These are phyloP conservation scores for Stylonectria norvegica DNA, from an alignment of 2,329 filamentous ascomycete genomes.

Conservation along the genomic window DNA sequence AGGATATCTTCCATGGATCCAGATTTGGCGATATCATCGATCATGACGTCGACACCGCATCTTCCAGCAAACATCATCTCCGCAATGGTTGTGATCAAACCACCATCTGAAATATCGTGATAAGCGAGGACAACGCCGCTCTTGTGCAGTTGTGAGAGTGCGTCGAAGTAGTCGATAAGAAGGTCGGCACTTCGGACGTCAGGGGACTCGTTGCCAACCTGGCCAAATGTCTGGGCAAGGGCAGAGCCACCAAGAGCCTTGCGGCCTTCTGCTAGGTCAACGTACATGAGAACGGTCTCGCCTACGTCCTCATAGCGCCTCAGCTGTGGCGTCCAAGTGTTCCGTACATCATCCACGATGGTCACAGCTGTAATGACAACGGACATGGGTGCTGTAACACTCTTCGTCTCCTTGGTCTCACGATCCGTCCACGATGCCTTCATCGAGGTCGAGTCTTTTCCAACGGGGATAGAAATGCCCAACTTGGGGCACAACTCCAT, in stretches of 20 bases:
- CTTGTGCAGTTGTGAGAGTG: conserved; percentile 63
- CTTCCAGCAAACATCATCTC: conserved; percentile 99
- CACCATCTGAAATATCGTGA: conserved; percentile 91
- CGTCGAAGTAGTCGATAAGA: conserved; percentile 89
- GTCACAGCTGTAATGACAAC: conserved; percentile 89
- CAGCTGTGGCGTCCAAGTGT: conserved; percentile 92
- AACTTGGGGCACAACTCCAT: conserved; percentile 87
- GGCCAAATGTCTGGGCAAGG: conserved; percentile 82
- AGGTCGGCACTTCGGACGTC: conserved; percentile 80
- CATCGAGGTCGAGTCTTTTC: conserved; percentile 99
- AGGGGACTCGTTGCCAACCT: conserved; percentile 79
- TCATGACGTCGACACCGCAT: conserved; percentile 79
- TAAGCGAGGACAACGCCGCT: conserved; percentile 75
- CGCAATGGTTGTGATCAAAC: conserved; percentile 81
- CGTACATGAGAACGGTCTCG: conserved; percentile 82
- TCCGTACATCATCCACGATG: conserved; percentile 74
- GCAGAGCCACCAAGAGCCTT: conserved; percentile 87
- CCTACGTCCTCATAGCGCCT: conserved; percentile 81
- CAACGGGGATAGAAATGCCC: conserved; percentile 91
- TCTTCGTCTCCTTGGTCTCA: conserved; percentile 64
- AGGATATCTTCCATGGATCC: conserved; percentile 63
- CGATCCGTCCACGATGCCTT: conserved; percentile 90
- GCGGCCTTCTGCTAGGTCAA: conserved; percentile 79
- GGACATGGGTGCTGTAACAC: conserved; percentile 88
- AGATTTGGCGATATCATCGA: conserved; percentile 68